Evolutionary conservation across 352 stramenopile species (phyloP).

Genomic region (Stephanocyclus meneghinianus): DNA sequence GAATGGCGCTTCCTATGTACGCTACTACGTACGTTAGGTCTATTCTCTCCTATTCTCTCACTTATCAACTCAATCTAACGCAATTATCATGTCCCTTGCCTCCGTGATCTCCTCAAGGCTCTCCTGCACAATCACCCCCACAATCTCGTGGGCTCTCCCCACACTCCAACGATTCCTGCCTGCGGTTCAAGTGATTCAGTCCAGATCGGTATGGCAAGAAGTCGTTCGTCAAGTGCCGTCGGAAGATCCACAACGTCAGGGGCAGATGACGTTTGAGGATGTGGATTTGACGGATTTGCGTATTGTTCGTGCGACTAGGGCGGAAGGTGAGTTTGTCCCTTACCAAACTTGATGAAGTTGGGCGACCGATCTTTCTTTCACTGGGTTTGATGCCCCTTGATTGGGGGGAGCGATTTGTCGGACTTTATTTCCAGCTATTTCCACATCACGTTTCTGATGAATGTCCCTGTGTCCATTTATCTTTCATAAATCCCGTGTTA

Average conservation of each 20-base stretch:
- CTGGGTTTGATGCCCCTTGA: not conserved
- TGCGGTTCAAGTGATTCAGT: not conserved
- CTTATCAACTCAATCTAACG: too few relatives aligned
- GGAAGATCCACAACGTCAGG: slow-evolving; percentile 35
- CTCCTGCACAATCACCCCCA: too few relatives aligned
- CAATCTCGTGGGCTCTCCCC: too few relatives aligned
- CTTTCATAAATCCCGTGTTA: not conserved
- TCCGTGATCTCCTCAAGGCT: too few relatives aligned
- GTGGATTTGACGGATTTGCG: slow-evolving; percentile 37
- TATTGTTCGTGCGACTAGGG: slow-evolving; percentile 27
- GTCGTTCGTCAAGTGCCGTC: slow-evolving; percentile 37
- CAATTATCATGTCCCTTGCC: too few relatives aligned
- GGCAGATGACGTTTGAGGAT: slow-evolving; percentile 45
- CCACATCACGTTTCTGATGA: too few relatives aligned
- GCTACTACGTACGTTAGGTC: too few relatives aligned
- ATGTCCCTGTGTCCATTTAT: too few relatives aligned
- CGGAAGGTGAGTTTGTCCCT: slow-evolving; percentile 28
- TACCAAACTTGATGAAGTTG: not conserved
- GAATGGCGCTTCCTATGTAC: too few relatives aligned
- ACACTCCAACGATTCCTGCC: not conserved
- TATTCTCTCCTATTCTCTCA: too few relatives aligned
- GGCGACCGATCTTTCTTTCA: not conserved
- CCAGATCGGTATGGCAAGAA: slow-evolving; percentile 41
- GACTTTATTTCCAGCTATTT: not conserved
- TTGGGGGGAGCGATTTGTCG: not conserved